Evolutionary conservation across 129 eudicot genomes (phyloP).

Genomic region (Rutidosis leptorrhynchoides): DNA sequence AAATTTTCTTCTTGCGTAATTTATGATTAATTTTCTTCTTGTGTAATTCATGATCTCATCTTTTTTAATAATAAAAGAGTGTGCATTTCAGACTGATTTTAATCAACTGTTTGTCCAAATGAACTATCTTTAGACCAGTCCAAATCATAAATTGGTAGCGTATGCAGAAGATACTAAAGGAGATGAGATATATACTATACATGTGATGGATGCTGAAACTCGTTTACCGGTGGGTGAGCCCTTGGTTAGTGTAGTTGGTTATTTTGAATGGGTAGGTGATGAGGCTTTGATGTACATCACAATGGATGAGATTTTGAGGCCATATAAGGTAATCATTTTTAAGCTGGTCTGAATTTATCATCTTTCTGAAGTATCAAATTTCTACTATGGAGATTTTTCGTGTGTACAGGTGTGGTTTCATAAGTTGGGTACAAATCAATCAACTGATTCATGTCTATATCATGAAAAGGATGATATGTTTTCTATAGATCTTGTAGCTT

Average conservation of each 20-base stretch:
- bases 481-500: slow-evolving; percentile 62
- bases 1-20: too few species aligned
- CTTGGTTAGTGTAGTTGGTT: slow-evolving; percentile 57
- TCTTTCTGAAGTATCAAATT: neutral
- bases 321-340: slow-evolving; percentile 65
- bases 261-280: slow-evolving; percentile 92
- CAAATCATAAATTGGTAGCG: slow-evolving; percentile 78
- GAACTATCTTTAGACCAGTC: slow-evolving; percentile 69
- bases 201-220: slow-evolving; percentile 74
- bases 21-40: slow-evolving; percentile 8
- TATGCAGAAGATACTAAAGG: slow-evolving; percentile 98
- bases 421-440: slow-evolving; percentile 69
- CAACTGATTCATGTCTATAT: slow-evolving; percentile 72
- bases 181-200: slow-evolving; percentile 76
- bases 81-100: neutral
- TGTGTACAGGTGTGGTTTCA: slow-evolving; percentile 92
- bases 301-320: slow-evolving; percentile 86
- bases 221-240: slow-evolving; percentile 66
- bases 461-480: slow-evolving; percentile 93
- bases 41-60: neutral
- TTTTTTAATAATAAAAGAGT: neutral
- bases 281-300: slow-evolving; percentile 76
- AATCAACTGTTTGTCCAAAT: slow-evolving; percentile 4
- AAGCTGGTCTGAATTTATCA: neutral
- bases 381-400: too few species aligned